A percentile compares a stretch with the other conserved stretches of the same genome.
These are phyloP conservation scores for Salix exigua DNA, from an alignment of 345 rosid genomes.

Conservation along the genomic window DNA sequence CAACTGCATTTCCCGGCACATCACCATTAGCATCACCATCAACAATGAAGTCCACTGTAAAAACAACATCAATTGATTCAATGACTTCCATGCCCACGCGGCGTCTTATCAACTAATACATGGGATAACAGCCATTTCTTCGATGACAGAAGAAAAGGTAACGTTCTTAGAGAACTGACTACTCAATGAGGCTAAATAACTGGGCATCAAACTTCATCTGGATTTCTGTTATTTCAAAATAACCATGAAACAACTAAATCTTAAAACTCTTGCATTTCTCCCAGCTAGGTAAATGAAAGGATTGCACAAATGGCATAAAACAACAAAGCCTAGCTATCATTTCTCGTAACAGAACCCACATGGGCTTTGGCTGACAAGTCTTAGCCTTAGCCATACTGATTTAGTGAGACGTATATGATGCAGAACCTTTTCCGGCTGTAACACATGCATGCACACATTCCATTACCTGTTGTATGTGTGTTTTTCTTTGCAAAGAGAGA, in stretches of 20 bases:
- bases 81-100: not conserved
- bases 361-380: not conserved
- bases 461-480: not conserved
- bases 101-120: not conserved
- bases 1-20: conserved; percentile 41
- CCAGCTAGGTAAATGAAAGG: not conserved
- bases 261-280: not conserved
- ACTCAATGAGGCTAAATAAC: not conserved
- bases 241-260: not conserved
- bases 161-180: not conserved
- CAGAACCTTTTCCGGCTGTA: not conserved
- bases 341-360: not conserved
- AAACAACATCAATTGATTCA: not conserved
- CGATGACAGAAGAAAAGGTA: not conserved
- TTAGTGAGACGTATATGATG: not conserved
- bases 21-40: conserved; percentile 54
- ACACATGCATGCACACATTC: not conserved
- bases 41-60: conserved; percentile 76
- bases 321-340: not conserved
- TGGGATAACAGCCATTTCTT: not conserved
- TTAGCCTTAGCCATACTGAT: not conserved
- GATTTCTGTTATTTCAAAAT: not conserved
- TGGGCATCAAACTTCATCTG: not conserved
- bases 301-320: not conserved
- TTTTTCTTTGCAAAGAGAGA: not conserved